These are phyloP conservation scores for Lactarius indigo DNA, from an alignment of 768 basidiomycete genomes.

Conservation along the genomic window DNA sequence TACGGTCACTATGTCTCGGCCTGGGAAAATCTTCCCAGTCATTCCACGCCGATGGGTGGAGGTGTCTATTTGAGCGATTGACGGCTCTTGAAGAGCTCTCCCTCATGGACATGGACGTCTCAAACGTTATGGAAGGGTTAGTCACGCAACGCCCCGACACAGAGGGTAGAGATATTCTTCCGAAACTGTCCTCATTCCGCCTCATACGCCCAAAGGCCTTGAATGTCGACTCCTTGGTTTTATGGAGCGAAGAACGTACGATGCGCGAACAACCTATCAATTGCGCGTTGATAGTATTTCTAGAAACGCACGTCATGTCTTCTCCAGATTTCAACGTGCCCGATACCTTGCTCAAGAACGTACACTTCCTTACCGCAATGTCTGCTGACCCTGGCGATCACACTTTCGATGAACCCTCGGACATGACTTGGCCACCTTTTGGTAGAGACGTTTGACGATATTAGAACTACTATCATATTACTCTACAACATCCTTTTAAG, in stretches of 20 bases:
- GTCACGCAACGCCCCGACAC: neutral
- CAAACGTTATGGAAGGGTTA: constrained; percentile 14
- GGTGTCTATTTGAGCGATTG: constrained; percentile 16
- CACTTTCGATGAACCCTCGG: constrained; percentile 21
- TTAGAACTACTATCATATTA: neutral
- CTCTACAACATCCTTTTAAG: constrained; percentile 2
- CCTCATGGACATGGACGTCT: constrained; percentile 16
- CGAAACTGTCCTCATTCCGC: constrained; percentile 5
- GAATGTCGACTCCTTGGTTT: constrained; percentile 11
- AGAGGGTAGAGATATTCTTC: neutral
- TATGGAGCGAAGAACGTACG: constrained; percentile 12
- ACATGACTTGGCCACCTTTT: constrained; percentile 24
- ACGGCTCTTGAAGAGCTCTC: constrained; percentile 16
- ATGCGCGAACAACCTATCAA: neutral
- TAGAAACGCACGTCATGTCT: constrained; percentile 2
- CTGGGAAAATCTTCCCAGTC: constrained; percentile 9
- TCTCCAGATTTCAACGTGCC: neutral
- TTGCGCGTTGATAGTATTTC: constrained; percentile 10
- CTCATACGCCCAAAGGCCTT: constrained; percentile 19
- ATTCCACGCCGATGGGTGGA: constrained; percentile 21
- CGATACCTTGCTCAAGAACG: constrained; percentile 10
- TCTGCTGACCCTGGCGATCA: neutral
- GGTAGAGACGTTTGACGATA: constrained; percentile 19
- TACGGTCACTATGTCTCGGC: constrained; percentile 15
- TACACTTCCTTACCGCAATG: constrained; percentile 8